These are phyloP conservation scores for Alternaria triticimaculans DNA, from an alignment of 2,329 filamentous ascomycete species.

Conservation along the genomic window DNA sequence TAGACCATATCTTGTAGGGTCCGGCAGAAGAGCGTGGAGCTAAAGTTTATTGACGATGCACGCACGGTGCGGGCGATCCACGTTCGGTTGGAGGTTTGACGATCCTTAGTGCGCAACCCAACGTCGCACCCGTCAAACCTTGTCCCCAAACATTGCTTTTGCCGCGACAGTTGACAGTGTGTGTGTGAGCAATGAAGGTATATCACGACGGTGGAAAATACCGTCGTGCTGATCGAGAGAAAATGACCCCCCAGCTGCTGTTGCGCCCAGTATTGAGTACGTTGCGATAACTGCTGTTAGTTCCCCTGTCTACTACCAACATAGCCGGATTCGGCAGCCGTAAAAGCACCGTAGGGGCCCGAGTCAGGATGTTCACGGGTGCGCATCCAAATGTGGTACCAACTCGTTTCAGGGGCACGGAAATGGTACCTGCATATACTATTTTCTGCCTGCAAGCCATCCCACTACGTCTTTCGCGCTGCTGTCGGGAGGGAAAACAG, in stretches of 20 bases:
- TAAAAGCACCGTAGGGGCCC: conserved; percentile 9
- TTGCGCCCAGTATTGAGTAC: neutral
- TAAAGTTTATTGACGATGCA: conserved; percentile 36
- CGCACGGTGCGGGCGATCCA: conserved; percentile 23
- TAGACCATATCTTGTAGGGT: conserved; percentile 30
- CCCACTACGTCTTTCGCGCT: conserved; percentile 49
- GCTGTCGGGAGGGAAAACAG: conserved; percentile 51
- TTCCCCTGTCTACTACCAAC: conserved; percentile 4
- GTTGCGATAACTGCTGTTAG: neutral
- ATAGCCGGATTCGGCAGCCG: conserved; percentile 6
- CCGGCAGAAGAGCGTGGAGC: conserved; percentile 24
- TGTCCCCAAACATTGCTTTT: conserved; percentile 17
- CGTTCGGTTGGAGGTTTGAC: conserved; percentile 33
- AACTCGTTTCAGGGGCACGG: conserved; percentile 30
- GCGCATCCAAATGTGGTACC: conserved; percentile 20
- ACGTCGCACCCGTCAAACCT: conserved; percentile 32
- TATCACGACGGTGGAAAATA: neutral
- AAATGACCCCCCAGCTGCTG: neutral
- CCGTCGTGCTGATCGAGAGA: neutral
- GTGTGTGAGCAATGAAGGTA: conserved; percentile 10
- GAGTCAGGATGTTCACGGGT: conserved; percentile 28
- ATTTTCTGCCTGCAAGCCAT: conserved; percentile 39
- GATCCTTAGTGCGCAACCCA: conserved; percentile 29
- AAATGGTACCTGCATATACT: conserved; percentile 27
- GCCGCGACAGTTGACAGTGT: conserved; percentile 20